Conservation (phyloP, 2,329 filamentous ascomycete species). For the Monosporascus sp. region DNA sequence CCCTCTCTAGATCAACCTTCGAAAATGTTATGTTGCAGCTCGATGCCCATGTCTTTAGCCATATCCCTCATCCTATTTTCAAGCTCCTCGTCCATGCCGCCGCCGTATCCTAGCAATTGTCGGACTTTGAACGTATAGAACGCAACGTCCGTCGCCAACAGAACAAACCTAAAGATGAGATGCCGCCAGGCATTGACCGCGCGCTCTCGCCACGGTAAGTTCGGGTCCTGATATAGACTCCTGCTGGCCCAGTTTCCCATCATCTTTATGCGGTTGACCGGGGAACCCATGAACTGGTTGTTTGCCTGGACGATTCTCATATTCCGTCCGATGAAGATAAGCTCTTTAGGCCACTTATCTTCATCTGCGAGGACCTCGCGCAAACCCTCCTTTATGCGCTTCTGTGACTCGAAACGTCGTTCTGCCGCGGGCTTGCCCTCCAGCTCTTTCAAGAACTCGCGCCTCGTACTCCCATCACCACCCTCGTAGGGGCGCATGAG, state of each 20-base stretch:
- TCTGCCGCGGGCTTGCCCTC: conserved; percentile 57
- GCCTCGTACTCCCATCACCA: conserved; percentile 63
- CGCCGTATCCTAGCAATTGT: conserved; percentile 70
- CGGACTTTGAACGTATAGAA: conserved; percentile 78
- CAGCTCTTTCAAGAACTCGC: conserved; percentile 61
- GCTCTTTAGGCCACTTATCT: conserved; percentile 81
- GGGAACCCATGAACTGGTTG: conserved; percentile 84
- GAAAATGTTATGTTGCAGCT: conserved; percentile 83
- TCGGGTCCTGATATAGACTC: conserved; percentile 70
- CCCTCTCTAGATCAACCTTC: conserved; percentile 56
- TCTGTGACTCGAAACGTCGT: conserved; percentile 85
- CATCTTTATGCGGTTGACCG: conserved; percentile 90
- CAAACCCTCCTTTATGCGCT: conserved; percentile 66
- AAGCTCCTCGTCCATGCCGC: conserved; percentile 91
- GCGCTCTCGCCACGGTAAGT: conserved; percentile 58
- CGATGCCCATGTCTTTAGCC: conserved; percentile 86
- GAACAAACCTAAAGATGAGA: conserved; percentile 72
- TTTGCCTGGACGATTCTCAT: conserved; percentile 91
- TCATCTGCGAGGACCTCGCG: conserved; percentile 74
- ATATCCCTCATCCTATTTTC: conserved; percentile 82
- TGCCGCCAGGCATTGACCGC: conserved; percentile 69
- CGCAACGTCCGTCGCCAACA: conserved; percentile 70
- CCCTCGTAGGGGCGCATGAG: conserved; percentile 88
- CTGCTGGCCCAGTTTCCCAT: conserved; percentile 86
- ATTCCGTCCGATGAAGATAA: conserved; percentile 88